Conservation (phyloP, 148 eudicot genomes). For the Persicaria maculosa region DNA sequence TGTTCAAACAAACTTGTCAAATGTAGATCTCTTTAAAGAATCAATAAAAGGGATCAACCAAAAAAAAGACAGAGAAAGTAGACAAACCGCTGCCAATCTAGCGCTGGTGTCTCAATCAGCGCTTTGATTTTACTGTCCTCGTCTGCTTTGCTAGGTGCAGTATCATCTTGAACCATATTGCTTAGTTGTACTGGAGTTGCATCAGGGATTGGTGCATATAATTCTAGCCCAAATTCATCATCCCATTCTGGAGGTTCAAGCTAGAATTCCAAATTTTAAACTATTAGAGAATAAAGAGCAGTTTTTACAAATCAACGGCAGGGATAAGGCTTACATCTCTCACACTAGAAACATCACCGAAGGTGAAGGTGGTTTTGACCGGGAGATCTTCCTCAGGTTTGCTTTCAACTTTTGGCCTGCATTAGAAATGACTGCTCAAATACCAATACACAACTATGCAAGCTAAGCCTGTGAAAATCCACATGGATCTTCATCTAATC, state of each 20-base stretch:
- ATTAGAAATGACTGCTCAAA: constrained; percentile 16
- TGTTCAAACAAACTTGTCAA: background rate
- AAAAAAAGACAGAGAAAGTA: background rate
- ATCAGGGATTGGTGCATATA: constrained; percentile 68
- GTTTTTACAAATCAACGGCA: background rate
- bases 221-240: constrained; percentile 88
- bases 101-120: constrained; percentile 57
- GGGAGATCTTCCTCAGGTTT: constrained; percentile 40
- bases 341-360: constrained; percentile 45
- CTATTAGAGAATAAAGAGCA: background rate
- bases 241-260: constrained; percentile 75
- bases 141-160: constrained; percentile 61
- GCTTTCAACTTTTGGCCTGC: constrained; percentile 54
- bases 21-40: background rate
- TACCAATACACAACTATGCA: background rate
- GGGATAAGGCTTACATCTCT: constrained; percentile 34
- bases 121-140: constrained; percentile 81
- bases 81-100: constrained; percentile 78
- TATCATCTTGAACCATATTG: constrained; percentile 52
- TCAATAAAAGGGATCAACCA: background rate
- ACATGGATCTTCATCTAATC: constrained; percentile 5
- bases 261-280: constrained; percentile 21
- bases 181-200: constrained; percentile 32
- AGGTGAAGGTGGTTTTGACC: constrained; percentile 36
- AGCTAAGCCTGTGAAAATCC: background rate